A percentile compares a stretch with the other conserved stretches of the same genome.
These are phyloP conservation scores for Echeveria elegans DNA, from an alignment of 164 flowering plant species.

Conservation along the genomic window DNA sequence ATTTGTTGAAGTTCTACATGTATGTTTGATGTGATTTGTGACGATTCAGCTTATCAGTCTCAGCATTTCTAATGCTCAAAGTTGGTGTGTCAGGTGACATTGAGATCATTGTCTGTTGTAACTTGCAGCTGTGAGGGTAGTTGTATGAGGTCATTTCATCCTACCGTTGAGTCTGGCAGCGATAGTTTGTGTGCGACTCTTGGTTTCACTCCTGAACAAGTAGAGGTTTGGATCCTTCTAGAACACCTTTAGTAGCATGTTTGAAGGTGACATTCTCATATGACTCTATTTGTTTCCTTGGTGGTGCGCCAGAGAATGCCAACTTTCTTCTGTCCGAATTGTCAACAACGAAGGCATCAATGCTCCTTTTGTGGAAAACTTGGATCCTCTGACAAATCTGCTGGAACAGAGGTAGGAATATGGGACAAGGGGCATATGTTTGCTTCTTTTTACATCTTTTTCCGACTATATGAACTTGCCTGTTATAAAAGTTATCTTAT, in stretches of 20 bases:
- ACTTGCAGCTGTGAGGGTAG: constrained; percentile 69
- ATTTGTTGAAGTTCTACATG: too few relatives aligned
- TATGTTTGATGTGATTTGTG: too few relatives aligned
- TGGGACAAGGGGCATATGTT: not conserved
- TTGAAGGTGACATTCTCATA: not conserved
- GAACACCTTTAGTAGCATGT: not conserved
- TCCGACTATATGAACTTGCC: not conserved
- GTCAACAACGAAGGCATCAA: constrained; percentile 60
- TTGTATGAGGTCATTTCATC: constrained; percentile 86
- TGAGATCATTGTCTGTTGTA: not conserved
- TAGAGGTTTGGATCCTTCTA: constrained; percentile 30
- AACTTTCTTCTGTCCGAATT: constrained; percentile 54
- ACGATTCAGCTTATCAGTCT: too few relatives aligned
- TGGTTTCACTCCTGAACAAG: constrained; percentile 36
- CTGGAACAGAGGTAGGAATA: constrained; percentile 57
- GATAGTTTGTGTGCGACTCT: constrained; percentile 52
- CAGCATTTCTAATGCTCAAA: too few relatives aligned
- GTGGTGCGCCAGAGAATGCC: constrained; percentile 45
- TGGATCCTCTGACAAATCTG: constrained; percentile 61
- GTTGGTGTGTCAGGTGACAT: too few relatives aligned
- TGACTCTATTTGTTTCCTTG: not conserved
- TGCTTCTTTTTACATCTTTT: not conserved
- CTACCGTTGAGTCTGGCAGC: constrained; percentile 43
- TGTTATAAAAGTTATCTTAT: not conserved
- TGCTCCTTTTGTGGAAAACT: constrained; percentile 76